Percentiles rank a stretch among this genome's conserved stretches.
These are phyloP conservation scores for Metschnikowia corniflorae DNA, from an alignment of 805 yeast genomes.

Conservation along the genomic window DNA sequence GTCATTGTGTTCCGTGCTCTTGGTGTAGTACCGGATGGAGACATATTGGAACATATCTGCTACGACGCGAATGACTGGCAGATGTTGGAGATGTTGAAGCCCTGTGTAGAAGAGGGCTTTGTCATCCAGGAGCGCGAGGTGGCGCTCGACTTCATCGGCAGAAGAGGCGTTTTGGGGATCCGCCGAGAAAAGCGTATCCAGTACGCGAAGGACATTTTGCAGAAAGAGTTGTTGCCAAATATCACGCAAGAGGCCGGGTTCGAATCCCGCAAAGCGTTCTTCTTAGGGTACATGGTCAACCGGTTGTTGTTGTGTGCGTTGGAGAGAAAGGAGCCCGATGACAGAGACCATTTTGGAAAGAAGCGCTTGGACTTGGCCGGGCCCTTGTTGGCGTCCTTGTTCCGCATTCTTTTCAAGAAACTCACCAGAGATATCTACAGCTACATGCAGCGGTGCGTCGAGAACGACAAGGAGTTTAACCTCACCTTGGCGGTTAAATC, in stretches of 20 bases:
- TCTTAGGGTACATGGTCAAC: conserved; percentile 97
- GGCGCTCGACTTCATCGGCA: conserved; percentile 95
- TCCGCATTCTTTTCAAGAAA: conserved; percentile 90
- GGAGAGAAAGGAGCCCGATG: conserved; percentile 97
- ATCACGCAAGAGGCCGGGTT: conserved; percentile 97
- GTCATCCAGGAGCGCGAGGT: conserved; percentile 97
- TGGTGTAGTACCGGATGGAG: conserved; percentile 99
- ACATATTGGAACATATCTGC: conserved; percentile 95
- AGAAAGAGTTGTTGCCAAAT: conserved; percentile 94
- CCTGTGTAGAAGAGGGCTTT: conserved; percentile 98
- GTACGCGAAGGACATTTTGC: conserved; percentile 94
- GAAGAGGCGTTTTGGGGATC: conserved; percentile 96
- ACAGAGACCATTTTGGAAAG: conserved; percentile 99
- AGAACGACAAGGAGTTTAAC: conserved; percentile 94
- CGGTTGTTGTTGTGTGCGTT: conserved; percentile 90
- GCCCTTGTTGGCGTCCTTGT: conserved; percentile 91
- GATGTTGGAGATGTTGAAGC: conserved; percentile 98
- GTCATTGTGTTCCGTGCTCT: conserved; percentile 96
- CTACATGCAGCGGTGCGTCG: conserved; percentile 98
- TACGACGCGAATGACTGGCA: conserved; percentile 98
- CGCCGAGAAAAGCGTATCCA: conserved; percentile 97
- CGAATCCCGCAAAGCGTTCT: conserved; percentile 94
- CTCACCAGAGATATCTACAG: conserved; percentile 94
- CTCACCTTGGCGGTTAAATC: conserved; percentile 95
- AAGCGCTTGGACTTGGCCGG: conserved; percentile 98